These are phyloP conservation scores for Chaetomium olivaceum DNA, from an alignment of 2,329 filamentous ascomycete genomes.

Conservation along the genomic window DNA sequence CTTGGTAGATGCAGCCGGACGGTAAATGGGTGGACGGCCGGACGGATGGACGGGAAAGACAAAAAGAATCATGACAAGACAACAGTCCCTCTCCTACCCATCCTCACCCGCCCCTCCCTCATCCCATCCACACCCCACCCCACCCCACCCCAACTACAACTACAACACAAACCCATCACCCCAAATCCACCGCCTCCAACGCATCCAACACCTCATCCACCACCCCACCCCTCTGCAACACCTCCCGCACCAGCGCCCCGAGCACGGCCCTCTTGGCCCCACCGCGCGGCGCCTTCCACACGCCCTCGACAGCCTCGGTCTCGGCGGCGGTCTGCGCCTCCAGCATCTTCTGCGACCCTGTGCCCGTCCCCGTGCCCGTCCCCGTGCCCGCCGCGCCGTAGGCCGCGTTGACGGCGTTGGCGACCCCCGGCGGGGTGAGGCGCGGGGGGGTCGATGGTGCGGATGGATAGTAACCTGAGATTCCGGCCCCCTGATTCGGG, in stretches of 20 bases:
- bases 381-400: conserved; percentile 42
- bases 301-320: conserved; percentile 64
- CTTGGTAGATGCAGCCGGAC: neutral
- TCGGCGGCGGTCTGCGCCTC: conserved; percentile 49
- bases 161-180: conserved; percentile 40
- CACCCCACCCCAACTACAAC: neutral
- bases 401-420: conserved; percentile 62
- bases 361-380: conserved; percentile 29
- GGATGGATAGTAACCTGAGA: conserved; percentile 65
- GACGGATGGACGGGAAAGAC: neutral
- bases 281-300: conserved; percentile 84
- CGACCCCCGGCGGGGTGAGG: conserved; percentile 69
- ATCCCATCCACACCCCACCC: neutral
- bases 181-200: conserved; percentile 72
- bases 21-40: neutral
- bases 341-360: conserved; percentile 42
- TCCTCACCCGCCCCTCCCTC: neutral
- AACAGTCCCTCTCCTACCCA: neutral
- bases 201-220: conserved; percentile 84
- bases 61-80: neutral
- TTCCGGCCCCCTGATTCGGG: conserved; percentile 36
- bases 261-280: conserved; percentile 76
- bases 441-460: conserved; percentile 75
- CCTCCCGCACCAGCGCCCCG: conserved; percentile 72
- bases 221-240: conserved; percentile 75